Base-by-base conservation (phyloP, 257 asterid genomes). In the Rhazya stricta region DNA sequence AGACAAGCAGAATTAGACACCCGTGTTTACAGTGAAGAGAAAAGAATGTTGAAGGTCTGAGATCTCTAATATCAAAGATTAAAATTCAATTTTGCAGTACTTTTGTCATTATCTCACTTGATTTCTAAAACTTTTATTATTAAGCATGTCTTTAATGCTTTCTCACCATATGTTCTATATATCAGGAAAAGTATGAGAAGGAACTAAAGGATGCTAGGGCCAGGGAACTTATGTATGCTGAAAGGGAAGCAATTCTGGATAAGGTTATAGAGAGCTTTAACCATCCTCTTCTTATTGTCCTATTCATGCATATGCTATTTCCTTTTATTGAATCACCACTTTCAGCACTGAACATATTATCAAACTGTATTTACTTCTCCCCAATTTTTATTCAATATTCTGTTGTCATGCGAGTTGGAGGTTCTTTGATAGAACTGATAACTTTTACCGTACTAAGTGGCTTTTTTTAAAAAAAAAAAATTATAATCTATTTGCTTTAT, bases 201-300 rank as follows among this genome's bases (percentile, higher is more conserved):
- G 97, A 95, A 72, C 89, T 95, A 23, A 95, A 86, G 86, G 99
- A 95, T 87, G 96, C 98, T 77, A 85, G 92, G 86, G 97, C 90
- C 81, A 88, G 98, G 88, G 98, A 95, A 85, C 98, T 95, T 84
- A 92, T 95, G 97, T 95, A 95, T 87, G 99, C 97, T 69, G 98
- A 95, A 87, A 91, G 90, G 83, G 99, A 95, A 89, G 91, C 91
- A 82, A 85, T 92, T 77, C 83, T 95, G 76, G 96, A 92, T 63
- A 92, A 95, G 98, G 99, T 95, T 75, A 67, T 54, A 29, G 48
- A 51, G 56, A 74, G 65, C 42, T 79, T 79, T 56, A 79, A 45
- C 67, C 70, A 21, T 74, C 34, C 62, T 63, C 68, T 62, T 67
- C 62, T 39, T 67, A 71, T 87, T 73, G 76, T 62, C 57, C 48